phyloP scores from a whole-genome alignment of 345 rosid genomes.

The Anastatica hierochuntica region DNA sequence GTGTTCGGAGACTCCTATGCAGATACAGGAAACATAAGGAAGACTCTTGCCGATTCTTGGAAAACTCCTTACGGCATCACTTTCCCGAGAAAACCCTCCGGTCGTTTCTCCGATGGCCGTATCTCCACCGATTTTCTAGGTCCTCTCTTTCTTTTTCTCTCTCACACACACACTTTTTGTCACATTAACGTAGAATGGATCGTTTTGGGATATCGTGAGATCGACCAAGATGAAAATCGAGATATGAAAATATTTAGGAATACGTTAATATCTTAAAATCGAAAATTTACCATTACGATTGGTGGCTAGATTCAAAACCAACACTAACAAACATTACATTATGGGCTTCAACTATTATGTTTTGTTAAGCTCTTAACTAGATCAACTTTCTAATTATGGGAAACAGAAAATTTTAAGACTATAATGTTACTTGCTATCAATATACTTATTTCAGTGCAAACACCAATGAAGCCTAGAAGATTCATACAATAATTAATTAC shows the following conservation, averaged over 20 bases:
- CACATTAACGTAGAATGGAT: no score
- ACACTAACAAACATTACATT: neutral
- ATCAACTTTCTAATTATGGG: neutral
- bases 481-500: no score
- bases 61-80: slow-evolving; percentile 45
- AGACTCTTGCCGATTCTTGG: slow-evolving; percentile 34
- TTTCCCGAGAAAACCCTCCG: slow-evolving; percentile 46
- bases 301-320: neutral
- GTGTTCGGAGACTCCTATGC: slow-evolving; percentile 59
- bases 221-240: neutral
- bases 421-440: neutral
- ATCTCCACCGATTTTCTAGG: slow-evolving; percentile 49
- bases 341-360: neutral
- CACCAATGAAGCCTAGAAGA: no score
- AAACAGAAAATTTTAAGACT: neutral
- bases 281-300: no score
- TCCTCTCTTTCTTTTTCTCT: slow-evolving; percentile 13
- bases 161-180: neutral
- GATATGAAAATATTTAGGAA: no score
- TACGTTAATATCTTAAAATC: no score
- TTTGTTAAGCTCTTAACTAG: neutral
- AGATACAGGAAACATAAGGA: slow-evolving; percentile 47
- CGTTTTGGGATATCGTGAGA: neutral
- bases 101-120: slow-evolving; percentile 60
- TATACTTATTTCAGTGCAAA: neutral